A percentile compares a stretch with the other conserved stretches of the same genome.
phyloP scores from a whole-genome alignment of 257 asterid species.

The Solanum lycopersicoides region DNA sequence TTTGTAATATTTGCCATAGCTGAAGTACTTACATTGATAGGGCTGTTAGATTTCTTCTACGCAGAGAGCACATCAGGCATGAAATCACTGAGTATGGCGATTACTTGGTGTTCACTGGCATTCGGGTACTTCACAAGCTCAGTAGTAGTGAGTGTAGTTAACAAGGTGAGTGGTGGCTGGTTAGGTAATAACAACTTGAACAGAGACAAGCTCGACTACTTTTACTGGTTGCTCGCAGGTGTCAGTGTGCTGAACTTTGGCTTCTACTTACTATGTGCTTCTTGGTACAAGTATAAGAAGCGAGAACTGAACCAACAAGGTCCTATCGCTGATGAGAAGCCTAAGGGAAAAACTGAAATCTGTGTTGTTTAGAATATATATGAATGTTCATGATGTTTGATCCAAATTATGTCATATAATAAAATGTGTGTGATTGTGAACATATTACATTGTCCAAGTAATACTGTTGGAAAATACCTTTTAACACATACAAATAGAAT shows the following conservation, averaged over 20 bases:
- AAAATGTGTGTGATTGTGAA: background rate
- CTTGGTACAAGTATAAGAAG: constrained; percentile 60
- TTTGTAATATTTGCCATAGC: constrained; percentile 44
- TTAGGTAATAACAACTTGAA: constrained; percentile 48
- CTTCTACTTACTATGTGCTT: constrained; percentile 37
- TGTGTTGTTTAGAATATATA: background rate
- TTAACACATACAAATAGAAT: background rate
- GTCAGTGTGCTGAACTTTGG: constrained; percentile 46
- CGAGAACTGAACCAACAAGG: constrained; percentile 18
- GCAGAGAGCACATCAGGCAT: constrained; percentile 54
- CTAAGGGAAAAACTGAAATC: background rate
- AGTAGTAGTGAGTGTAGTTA: constrained; percentile 53
- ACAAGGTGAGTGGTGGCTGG: constrained; percentile 70
- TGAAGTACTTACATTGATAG: constrained; percentile 57
- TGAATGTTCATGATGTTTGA: background rate
- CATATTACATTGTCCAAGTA: background rate
- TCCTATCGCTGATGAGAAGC: background rate
- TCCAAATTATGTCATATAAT: background rate
- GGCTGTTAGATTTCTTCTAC: constrained; percentile 62
- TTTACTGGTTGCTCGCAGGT: constrained; percentile 47
- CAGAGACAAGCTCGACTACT: constrained; percentile 48
- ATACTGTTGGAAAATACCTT: background rate
- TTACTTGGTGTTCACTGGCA: constrained; percentile 62
- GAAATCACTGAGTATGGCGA: constrained; percentile 58
- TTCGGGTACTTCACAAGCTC: constrained; percentile 63